Evolutionary conservation across 441 rosid genomes (phyloP), one percentile per base, ranked within the genome.

Genomic region (Pelargonium fulgidum): DNA sequence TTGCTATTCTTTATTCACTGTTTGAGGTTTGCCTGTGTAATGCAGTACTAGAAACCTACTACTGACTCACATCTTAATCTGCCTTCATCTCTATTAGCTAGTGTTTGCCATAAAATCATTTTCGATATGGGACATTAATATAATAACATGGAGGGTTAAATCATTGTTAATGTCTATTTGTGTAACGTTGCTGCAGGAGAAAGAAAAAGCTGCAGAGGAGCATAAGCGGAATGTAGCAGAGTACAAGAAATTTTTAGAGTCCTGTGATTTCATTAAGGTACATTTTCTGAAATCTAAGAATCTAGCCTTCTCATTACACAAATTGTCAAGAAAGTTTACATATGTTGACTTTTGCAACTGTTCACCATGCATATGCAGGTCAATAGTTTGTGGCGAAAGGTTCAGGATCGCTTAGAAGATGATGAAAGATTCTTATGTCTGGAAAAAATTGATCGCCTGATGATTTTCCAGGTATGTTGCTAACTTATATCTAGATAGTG

Each of bases 241-340:
- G 72, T 92, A 80, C 70, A 84, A 85, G 81, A 85, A 86, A 75
- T 90, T 83, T 81, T 85, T 92, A 56, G 89, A 84, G 76, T 85
- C 93, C 74, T 94, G 96, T 71, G 96, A 93, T 75, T 93, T 85
- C 81, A 86, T 93, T 73, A 94, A 94, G 87, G 99, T 74, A 56
- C 19, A 47, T 61, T 20, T 64, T 64, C 26, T n/a, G 66, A 6
- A 29, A 24, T 62, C 12, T 14, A 62, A 62, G 45, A 62, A n/a
- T 13, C 11, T 2, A 14, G 8, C 44, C 13, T 62, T 62, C 44
- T 62, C 66, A 62, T 19, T 13, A 62, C 11, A 13, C 66, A 44
- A 44, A 44, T 9, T 4, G 11, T 33, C 44, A 62, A 33, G n/a
- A 33, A 14, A 24, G 29, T 62, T 62, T 62, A 26, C 29, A 62